Base-by-base conservation (phyloP, 169 alveolate genomes). In the Cryptosporidium canis region DNA sequence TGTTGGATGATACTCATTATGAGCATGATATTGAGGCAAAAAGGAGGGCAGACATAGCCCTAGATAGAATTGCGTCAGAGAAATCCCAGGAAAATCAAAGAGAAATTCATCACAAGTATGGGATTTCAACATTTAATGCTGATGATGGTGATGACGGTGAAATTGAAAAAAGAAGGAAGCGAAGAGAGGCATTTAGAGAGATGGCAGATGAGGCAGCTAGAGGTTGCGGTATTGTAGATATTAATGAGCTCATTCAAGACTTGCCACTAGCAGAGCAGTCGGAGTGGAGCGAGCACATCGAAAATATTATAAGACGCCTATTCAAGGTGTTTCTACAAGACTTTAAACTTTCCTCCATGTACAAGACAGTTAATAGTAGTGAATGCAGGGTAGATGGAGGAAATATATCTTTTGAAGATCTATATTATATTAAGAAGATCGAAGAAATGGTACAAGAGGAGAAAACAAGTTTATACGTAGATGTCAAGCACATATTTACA, bases 371-470 rank as follows among this genome's bases (percentile, higher is more conserved):
- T 65, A 18, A 91, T 77, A 53, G 83, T 29, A 90, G 83, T 47
- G 94, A 87, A 33, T 66, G 67, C 71, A 92, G 77, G 61, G 90
- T 82, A 9, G 85, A 83, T 33, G 33, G 37, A 35, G 68, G 70
- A 91, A 67, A 83, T 44, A 56, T 66, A 12, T 77, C 72, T 16
- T 77, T 77, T 61, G 87, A 77, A 58, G 87, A 77, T 41, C 72
- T 77, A 7, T 94, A 94, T 77, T 94, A 94, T 82, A 70, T 92
- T 45, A 94, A 91, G 31, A 93, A 92, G 48, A 94, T 94, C 3
- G 94, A 92, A 47, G 94, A 93, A 31, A 94, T 94, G 97, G 94
- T 94, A 21, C 91, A 92, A 83, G 96, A 94, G 65, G 97, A 94
- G 51, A 85, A 92, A 47, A 92, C 93, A 41, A 94, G 93, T 8